A percentile compares a stretch with the other conserved stretches of the same genome.
phyloP scores from a whole-genome alignment of 768 basidiomycete genomes.

The Phaeotremella fagi region DNA sequence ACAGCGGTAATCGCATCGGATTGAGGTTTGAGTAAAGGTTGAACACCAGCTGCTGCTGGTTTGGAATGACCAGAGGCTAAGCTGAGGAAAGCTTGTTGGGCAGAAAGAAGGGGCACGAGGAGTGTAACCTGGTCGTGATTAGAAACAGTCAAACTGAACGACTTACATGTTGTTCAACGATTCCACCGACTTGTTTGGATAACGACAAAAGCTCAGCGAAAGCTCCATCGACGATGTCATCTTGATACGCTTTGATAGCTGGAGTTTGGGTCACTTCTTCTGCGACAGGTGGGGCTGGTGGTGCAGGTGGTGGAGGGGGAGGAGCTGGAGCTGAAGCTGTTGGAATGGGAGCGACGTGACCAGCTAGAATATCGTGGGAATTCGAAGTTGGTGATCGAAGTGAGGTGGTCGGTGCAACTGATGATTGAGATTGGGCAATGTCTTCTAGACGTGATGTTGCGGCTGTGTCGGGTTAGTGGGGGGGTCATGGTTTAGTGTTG shows the following conservation, averaged over 20 bases:
- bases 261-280: conserved; percentile 53
- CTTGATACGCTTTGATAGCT: conserved; percentile 68
- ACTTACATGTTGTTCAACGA: conserved; percentile 76
- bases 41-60: conserved; percentile 62
- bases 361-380: conserved; percentile 33
- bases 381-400: conserved; percentile 31
- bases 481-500: neutral
- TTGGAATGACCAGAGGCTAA: conserved; percentile 70
- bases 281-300: conserved; percentile 37
- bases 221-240: conserved; percentile 65
- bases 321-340: conserved; percentile 33
- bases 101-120: conserved; percentile 63
- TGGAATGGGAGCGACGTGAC: conserved; percentile 32
- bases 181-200: conserved; percentile 64
- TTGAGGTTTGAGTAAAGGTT: conserved; percentile 62
- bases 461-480: conserved; percentile 59
- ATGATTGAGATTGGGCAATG: conserved; percentile 57
- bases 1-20: conserved; percentile 69
- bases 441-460: conserved; percentile 93
- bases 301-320: conserved; percentile 36
- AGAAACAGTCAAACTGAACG: neutral
- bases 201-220: conserved; percentile 69
- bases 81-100: conserved; percentile 65
- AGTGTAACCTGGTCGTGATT: conserved; percentile 57
- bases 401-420: conserved; percentile 28